Evolutionary conservation across 2,329 filamentous ascomycete genomes (phyloP).

Genomic region (Epichloe amarillans): DNA sequence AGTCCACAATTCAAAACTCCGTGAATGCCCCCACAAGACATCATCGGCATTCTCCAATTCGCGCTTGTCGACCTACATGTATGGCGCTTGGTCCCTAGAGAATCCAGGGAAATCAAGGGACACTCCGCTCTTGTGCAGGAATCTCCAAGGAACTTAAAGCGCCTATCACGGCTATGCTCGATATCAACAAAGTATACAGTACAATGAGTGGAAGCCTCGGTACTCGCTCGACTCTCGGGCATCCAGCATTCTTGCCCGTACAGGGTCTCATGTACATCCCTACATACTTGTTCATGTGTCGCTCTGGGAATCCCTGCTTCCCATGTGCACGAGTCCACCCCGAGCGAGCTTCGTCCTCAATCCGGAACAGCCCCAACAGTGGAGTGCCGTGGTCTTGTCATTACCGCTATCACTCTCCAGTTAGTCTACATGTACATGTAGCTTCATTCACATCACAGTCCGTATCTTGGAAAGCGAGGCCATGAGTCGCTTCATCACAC

Average conservation of each 20-base stretch:
- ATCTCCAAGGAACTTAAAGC: background rate
- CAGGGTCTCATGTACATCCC: background rate
- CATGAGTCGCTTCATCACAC: background rate
- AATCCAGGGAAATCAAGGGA: background rate
- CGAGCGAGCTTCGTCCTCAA: background rate
- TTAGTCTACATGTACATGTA: background rate
- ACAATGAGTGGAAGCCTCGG: background rate
- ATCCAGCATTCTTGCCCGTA: background rate
- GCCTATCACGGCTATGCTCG: background rate
- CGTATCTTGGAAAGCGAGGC: background rate
- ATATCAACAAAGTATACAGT: background rate
- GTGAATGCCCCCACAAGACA: background rate
- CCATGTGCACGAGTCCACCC: constrained; percentile 3
- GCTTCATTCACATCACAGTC: background rate
- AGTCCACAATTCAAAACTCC: constrained; percentile 2
- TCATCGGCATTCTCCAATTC: background rate
- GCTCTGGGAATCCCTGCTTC: constrained; percentile 1
- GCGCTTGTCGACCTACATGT: background rate
- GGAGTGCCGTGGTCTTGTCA: background rate
- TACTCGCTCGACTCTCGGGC: background rate
- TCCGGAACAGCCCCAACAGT: background rate
- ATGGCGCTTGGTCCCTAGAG: background rate
- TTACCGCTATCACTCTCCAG: too few species aligned
- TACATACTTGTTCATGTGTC: background rate
- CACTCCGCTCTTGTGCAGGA: background rate